Evolutionary conservation across 1,284 basidiomycete species (phyloP), one percentile per base, ranked within the genome.

Genomic region (Cerrena zonata): DNA sequence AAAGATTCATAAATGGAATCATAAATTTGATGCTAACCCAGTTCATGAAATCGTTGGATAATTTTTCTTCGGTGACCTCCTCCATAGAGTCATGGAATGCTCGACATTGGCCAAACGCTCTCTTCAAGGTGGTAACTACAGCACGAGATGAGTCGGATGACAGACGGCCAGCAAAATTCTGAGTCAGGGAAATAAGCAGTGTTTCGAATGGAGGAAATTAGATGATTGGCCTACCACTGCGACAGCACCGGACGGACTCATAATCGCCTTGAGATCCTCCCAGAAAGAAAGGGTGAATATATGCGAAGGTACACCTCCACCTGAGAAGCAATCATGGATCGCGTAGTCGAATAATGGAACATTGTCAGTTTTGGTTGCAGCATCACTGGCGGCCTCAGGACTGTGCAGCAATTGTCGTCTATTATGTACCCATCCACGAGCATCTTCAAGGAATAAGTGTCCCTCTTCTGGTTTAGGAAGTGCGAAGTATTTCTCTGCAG

Each of bases 241-340:
- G 10, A 94, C 68, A 4, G 93, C 72, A 2, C 89, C 92, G 48
- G 89, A 81, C 1, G 77, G 70, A n/a, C 77, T 75, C 64, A 94
- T 75, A 18, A 85, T 63, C 3, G 65, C 62, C 59, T 80, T 83
- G 44, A 94, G 65, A 49, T 84, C 81, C 34, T 72, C 54, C 89
- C 91, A 94, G 62, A 94, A 94, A 56, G 91, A 83, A 22, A 76
- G 47, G 0, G 91, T 89, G 67, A 88, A 95, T 39, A 96, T 70
- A 60, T 91, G 83, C 15, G 82, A 72, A 0, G 93, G 91, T 2
- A 96, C 82, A 19, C 80, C 79, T 2, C 93, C 94, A 2, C 92
- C 93, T 10, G 91, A 91, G 67, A 95, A 96, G 59, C 88, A 90
- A 62, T 95, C 94, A 60, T 97, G 94, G 0, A 95, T 73, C 18